Percentiles rank a stretch among this genome's conserved stretches.
phyloP scores from a whole-genome alignment of 495 filamentous ascomycete genomes.

The Usnea hakonensis region DNA sequence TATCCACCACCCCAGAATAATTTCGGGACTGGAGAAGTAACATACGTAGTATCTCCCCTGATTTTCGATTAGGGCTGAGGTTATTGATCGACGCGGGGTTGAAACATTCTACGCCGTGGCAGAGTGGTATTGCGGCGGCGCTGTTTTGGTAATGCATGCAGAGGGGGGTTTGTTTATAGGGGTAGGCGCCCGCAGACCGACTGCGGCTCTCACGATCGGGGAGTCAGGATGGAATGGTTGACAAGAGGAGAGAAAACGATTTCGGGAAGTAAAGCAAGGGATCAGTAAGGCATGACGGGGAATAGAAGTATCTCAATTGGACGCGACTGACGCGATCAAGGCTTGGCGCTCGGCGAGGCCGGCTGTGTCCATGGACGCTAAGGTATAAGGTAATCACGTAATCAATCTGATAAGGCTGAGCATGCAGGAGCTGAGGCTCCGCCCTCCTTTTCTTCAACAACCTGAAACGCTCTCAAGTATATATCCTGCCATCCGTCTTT shows the following conservation, averaged over 20 bases:
- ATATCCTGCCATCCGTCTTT: neutral
- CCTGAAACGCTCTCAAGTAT: neutral
- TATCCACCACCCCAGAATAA: no score
- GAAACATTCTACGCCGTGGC: neutral
- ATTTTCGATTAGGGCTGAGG: no score
- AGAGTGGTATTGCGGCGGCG: neutral
- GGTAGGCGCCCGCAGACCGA: neutral
- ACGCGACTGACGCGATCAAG: neutral
- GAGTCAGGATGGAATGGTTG: neutral
- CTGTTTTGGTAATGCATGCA: neutral
- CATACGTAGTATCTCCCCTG: no score
- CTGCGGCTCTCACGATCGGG: neutral
- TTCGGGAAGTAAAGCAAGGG: no score
- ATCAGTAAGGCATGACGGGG: no score
- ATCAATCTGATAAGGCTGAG: neutral
- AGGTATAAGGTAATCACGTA: no score
- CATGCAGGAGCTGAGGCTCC: conserved; percentile 2
- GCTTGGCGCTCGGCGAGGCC: conserved; percentile 1
- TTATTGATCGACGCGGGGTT: neutral
- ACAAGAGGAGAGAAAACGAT: neutral
- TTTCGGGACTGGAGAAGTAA: no score
- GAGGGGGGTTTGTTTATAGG: neutral
- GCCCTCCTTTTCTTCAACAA: neutral
- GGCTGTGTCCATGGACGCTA: neutral
- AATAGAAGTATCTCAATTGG: no score